A percentile compares a stretch with the other conserved stretches of the same genome.
Conservation (phyloP, 2,329 filamentous ascomycete species). For the Thelonectria olida region DNA sequence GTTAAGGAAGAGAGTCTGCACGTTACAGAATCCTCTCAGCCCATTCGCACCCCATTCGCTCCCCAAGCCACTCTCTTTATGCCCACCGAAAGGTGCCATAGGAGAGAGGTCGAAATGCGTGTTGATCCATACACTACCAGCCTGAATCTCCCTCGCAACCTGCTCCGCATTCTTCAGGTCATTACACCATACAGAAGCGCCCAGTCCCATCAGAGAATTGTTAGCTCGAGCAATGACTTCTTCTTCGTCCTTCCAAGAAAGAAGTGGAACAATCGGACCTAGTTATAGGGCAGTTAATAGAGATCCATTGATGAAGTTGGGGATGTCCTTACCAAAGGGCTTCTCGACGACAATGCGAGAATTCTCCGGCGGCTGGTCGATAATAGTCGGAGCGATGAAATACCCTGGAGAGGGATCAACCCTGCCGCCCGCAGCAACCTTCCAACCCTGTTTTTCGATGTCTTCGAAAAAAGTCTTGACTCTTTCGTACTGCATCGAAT, state of each 20-base stretch:
- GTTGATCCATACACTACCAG: slow-evolving; percentile 69
- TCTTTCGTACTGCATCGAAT: slow-evolving; percentile 18
- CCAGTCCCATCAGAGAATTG: slow-evolving; percentile 60
- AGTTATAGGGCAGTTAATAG: too few species aligned
- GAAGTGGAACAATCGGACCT: slow-evolving; percentile 66
- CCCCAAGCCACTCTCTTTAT: slow-evolving; percentile 54
- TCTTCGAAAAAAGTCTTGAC: slow-evolving; percentile 24
- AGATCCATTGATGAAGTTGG: too few species aligned
- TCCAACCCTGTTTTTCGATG: neutral
- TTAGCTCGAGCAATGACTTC: slow-evolving; percentile 66
- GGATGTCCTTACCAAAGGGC: slow-evolving; percentile 52
- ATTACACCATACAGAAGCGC: slow-evolving; percentile 63
- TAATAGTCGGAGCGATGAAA: slow-evolving; percentile 46
- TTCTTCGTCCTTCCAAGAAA: slow-evolving; percentile 67
- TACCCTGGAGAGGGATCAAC: neutral
- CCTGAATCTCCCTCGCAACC: slow-evolving; percentile 62
- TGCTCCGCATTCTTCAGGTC: slow-evolving; percentile 59
- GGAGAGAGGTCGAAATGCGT: slow-evolving; percentile 55
- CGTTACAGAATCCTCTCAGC: too few species aligned
- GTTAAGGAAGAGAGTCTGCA: too few species aligned
- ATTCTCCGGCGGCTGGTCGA: slow-evolving; percentile 65
- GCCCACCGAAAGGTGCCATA: slow-evolving; percentile 49
- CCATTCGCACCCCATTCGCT: slow-evolving; percentile 51
- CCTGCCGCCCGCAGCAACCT: slow-evolving; percentile 4
- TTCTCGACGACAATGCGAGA: slow-evolving; percentile 64